These are phyloP conservation scores for Penicillium daleae DNA, from an alignment of 495 filamentous ascomycete genomes.

Conservation along the genomic window DNA sequence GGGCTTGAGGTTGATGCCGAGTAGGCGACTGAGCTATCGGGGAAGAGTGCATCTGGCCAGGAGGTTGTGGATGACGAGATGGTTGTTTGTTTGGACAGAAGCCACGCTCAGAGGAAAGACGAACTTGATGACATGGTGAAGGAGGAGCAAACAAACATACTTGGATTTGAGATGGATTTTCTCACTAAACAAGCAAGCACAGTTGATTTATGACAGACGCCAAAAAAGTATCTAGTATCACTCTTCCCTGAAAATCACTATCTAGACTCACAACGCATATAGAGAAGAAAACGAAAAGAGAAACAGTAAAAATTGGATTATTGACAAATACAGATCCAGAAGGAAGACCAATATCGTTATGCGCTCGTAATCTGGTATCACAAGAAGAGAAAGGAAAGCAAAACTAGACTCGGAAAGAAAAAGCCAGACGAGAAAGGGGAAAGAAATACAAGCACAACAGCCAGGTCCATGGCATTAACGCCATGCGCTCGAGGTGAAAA, in stretches of 20 bases:
- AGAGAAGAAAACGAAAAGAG: slow-evolving; percentile 2
- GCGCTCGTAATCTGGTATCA: slow-evolving; percentile 48
- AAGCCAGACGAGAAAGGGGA: slow-evolving; percentile 10
- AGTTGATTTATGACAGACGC: background rate
- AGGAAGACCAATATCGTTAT: slow-evolving; percentile 34
- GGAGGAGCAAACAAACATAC: too few relatives aligned
- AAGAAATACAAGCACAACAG: slow-evolving; percentile 22
- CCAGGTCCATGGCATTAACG: slow-evolving; percentile 33
- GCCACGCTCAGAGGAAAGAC: too few relatives aligned
- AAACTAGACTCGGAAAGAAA: slow-evolving; percentile 10
- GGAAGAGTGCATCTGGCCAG: slow-evolving; percentile 32
- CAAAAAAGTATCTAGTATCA: background rate
- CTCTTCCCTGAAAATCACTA: background rate
- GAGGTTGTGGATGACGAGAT: too few relatives aligned
- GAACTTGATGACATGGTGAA: too few relatives aligned
- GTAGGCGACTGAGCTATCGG: slow-evolving; percentile 27
- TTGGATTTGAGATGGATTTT: too few relatives aligned
- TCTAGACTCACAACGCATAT: background rate
- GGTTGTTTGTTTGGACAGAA: slow-evolving; percentile 40
- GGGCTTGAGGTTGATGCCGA: slow-evolving; percentile 36
- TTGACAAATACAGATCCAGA: slow-evolving; percentile 43
- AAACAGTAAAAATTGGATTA: slow-evolving; percentile 27
- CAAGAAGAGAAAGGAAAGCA: slow-evolving; percentile 25
- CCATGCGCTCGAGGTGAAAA: slow-evolving; percentile 30
- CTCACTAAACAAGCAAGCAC: background rate